These are phyloP conservation scores for Malus asiatica DNA, from an alignment of 306 rosid genomes.

Conservation along the genomic window DNA sequence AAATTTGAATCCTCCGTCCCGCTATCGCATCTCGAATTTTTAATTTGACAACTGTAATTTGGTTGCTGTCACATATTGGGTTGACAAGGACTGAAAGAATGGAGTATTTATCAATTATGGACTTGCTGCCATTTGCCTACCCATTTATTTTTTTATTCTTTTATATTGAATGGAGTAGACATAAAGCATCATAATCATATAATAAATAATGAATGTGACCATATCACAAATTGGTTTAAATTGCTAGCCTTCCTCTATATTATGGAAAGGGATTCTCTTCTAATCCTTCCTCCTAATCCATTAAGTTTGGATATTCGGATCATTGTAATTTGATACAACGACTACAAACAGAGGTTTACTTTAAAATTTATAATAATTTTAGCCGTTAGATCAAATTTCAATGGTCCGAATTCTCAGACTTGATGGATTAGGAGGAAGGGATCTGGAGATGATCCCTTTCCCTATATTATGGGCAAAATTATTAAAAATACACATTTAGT, in stretches of 20 bases:
- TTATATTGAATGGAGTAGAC: too few relatives aligned
- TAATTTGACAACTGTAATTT: background rate
- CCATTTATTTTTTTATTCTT: background rate
- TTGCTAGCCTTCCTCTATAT: background rate
- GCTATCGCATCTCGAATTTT: background rate
- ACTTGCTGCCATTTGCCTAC: background rate
- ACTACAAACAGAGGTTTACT: fast-evolving
- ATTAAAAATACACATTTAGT: background rate
- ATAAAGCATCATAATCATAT: background rate
- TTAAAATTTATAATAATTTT: too few relatives aligned
- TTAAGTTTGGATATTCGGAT: too few relatives aligned
- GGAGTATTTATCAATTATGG: background rate
- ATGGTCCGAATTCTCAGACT: fast-evolving
- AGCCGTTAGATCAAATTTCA: too few relatives aligned
- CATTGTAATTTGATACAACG: too few relatives aligned
- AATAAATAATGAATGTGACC: background rate
- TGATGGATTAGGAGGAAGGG: too few relatives aligned
- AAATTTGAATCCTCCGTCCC: background rate
- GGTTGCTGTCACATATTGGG: background rate
- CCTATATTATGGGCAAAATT: background rate
- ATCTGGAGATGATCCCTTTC: background rate
- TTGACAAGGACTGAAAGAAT: background rate
- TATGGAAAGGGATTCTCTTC: too few relatives aligned
- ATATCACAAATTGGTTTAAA: background rate
- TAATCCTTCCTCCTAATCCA: too few relatives aligned